Percentiles rank a stretch among this genome's conserved stretches.
These are phyloP conservation scores for Purshia tridentata DNA, from an alignment of 306 rosid species.

Conservation along the genomic window DNA sequence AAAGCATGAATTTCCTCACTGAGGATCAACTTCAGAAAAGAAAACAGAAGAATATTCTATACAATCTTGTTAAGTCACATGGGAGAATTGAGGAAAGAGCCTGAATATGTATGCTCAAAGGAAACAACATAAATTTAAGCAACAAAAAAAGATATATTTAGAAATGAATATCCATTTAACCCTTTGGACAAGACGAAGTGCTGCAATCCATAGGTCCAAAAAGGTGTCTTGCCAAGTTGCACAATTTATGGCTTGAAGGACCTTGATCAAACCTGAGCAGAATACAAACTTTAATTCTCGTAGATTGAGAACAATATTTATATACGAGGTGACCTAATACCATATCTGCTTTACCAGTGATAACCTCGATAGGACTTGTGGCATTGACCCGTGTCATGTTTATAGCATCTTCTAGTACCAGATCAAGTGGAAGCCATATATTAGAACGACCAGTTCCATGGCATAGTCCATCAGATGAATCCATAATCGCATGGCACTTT, in stretches of 20 bases:
- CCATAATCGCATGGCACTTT: constrained; percentile 64
- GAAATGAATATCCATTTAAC: constrained; percentile 20
- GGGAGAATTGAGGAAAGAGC: too few relatives aligned
- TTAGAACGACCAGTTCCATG: constrained; percentile 75
- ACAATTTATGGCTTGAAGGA: constrained; percentile 86
- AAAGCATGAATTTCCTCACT: neutral
- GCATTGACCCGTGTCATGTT: constrained; percentile 81
- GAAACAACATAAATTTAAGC: too few relatives aligned
- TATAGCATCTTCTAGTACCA: constrained; percentile 89
- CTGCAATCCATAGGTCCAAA: constrained; percentile 90
- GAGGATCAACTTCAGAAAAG: neutral
- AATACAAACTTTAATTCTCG: constrained; percentile 14
- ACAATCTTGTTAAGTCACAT: too few relatives aligned
- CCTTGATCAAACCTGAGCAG: constrained; percentile 71
- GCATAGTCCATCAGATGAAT: constrained; percentile 68
- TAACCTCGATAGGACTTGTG: constrained; percentile 72
- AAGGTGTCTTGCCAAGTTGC: constrained; percentile 94
- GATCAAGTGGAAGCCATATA: constrained; percentile 95
- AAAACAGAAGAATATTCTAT: too few relatives aligned
- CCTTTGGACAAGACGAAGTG: constrained; percentile 94
- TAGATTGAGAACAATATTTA: neutral
- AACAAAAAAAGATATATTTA: constrained; percentile 2
- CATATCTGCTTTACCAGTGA: constrained; percentile 44
- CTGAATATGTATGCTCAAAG: too few relatives aligned
- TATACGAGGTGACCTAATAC: constrained; percentile 18